Base-by-base conservation (phyloP, 345 rosid genomes). In the Eucalyptus albens region DNA sequence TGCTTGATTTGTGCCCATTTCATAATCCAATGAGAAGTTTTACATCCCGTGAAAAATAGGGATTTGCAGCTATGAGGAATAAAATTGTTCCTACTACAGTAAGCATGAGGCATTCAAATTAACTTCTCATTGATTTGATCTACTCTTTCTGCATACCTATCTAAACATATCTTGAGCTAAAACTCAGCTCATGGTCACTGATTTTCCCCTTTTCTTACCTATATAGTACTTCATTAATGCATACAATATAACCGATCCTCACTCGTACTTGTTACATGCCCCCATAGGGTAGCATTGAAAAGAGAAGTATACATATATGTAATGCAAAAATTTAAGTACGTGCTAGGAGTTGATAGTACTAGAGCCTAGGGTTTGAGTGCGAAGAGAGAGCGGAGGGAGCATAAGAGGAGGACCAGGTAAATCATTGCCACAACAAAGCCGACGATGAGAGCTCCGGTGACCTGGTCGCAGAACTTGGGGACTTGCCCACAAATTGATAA, bases 401-500 rank as follows among this genome's bases (percentile, higher is more conserved):
- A 89, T 26, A 94, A 90, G 72, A 90, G 91, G 87, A 93, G 91
- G 88, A 94, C 7, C 19, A 91, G 89, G 91, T 94, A 94, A 59
- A 89, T 5, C 3, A 69, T 11, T 19, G 93, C 91, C 3, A 95
- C 95, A 17, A 55, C 92, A 62, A 94, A 92, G 50, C 94, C 94
- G 37, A 93, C 89, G 51, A 92, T 47, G 27, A 95, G 92, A 88
- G 94, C 56, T 5, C 92, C 92, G 4, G 93, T 92, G 67, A 90
- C 92, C 69, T 89, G 89, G 88, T 95, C 93, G 53, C 95, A 94
- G 62, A 92, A 95, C 37, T 90, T 90, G 9, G 94, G 93, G 87
- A 95, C 94, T 89, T 93, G 94, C 21, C 88, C 92, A 65, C 95
- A 95, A 69, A 95, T 87, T 4, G 97, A 95, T 8, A 94, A 90